phyloP scores from a whole-genome alignment of 345 rosid genomes.

The Salix arbutifolia region DNA sequence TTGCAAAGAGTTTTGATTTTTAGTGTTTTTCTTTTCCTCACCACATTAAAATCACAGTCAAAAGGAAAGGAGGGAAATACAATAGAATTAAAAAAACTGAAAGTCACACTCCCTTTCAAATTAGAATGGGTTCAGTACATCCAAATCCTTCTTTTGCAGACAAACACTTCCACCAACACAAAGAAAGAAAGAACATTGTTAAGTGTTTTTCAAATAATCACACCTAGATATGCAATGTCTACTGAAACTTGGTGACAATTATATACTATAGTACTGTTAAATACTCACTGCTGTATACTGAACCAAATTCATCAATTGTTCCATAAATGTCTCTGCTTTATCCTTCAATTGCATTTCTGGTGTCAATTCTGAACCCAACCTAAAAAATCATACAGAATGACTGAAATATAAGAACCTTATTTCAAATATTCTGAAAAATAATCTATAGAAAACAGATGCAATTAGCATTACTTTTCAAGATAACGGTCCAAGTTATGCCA shows the following conservation, averaged over 20 bases:
- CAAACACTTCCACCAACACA: neutral
- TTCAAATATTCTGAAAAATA: neutral
- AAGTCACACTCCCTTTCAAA: neutral
- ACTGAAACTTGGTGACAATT: neutral
- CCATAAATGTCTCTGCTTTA: conserved; percentile 68
- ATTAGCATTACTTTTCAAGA: conserved; percentile 68
- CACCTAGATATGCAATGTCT: neutral
- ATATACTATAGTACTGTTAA: neutral
- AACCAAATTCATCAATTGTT: conserved; percentile 70
- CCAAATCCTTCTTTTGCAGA: neutral
- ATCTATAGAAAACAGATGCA: conserved; percentile 21
- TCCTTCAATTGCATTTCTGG: conserved; percentile 73
- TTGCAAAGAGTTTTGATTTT: neutral
- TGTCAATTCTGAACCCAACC: conserved; percentile 75
- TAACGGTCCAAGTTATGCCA: conserved; percentile 95
- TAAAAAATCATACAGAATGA: conserved; percentile 32
- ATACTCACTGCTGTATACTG: conserved; percentile 86
- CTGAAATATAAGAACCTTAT: conserved; percentile 13
- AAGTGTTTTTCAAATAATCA: neutral
- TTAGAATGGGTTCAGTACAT: neutral
- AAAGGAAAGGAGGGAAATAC: neutral
- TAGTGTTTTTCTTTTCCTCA: neutral
- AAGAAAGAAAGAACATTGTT: neutral
- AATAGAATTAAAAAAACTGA: neutral
- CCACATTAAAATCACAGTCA: neutral